phyloP scores from a whole-genome alignment of 1,284 basidiomycete species.

The Leucoagaricus sp. region DNA sequence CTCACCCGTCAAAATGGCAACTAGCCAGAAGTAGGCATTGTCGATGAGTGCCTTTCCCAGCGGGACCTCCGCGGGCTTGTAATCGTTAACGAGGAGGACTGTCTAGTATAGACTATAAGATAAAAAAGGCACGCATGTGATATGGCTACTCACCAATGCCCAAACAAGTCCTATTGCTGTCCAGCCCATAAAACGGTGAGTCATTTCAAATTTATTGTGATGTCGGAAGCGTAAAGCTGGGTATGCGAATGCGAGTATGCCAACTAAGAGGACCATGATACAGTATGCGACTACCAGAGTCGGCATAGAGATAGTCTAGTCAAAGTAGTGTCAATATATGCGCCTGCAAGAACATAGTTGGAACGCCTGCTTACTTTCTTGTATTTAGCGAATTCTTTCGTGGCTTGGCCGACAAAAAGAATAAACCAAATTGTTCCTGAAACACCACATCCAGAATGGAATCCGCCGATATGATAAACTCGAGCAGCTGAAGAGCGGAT shows the following conservation, averaged over 20 bases:
- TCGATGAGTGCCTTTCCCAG: conserved; percentile 28
- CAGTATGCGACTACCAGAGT: conserved; percentile 21
- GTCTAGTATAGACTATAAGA: conserved; percentile 18
- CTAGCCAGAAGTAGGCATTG: conserved; percentile 37
- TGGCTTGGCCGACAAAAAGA: conserved; percentile 32
- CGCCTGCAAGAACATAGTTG: conserved; percentile 22
- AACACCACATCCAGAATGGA: conserved; percentile 34
- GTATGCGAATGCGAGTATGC: conserved; percentile 33
- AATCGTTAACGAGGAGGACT: conserved; percentile 24
- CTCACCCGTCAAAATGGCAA: conserved; percentile 31
- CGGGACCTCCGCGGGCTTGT: conserved; percentile 21
- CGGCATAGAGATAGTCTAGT: conserved; percentile 14
- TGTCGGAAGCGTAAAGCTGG: conserved; percentile 31
- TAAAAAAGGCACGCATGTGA: neutral
- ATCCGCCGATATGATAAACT: conserved; percentile 37
- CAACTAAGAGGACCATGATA: conserved; percentile 29
- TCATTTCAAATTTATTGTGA: conserved; percentile 36
- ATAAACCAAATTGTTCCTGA: conserved; percentile 36
- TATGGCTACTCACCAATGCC: conserved; percentile 23
- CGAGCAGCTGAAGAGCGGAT: conserved; percentile 32
- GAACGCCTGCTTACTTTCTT: conserved; percentile 20
- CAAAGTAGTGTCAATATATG: conserved; percentile 7
- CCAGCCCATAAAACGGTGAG: conserved; percentile 36
- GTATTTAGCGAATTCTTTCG: conserved; percentile 27
- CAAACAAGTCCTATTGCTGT: conserved; percentile 33